phyloP scores from a whole-genome alignment of 176 grass and related monocot species.

The Lolium rigidum region DNA sequence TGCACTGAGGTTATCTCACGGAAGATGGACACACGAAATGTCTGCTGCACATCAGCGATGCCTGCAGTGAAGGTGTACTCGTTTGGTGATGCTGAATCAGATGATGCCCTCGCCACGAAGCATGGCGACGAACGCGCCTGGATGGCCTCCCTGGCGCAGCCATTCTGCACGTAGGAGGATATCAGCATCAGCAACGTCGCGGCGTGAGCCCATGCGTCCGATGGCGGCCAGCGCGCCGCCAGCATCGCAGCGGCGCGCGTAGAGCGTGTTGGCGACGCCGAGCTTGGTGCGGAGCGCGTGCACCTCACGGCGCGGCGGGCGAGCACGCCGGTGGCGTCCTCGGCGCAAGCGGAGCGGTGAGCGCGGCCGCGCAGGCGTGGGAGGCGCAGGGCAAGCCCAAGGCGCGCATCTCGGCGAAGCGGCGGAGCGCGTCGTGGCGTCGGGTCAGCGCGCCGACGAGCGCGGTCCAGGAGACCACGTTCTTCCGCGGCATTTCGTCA shows the following conservation, averaged over 20 bases:
- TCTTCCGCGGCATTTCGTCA: slow-evolving; percentile 59
- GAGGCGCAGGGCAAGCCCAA: background rate
- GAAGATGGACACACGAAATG: slow-evolving; percentile 11
- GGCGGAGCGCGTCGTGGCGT: slow-evolving; percentile 52
- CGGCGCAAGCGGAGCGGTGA: no score
- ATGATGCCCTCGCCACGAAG: slow-evolving; percentile 17
- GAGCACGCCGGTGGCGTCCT: no score
- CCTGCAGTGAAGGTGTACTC: slow-evolving; percentile 65
- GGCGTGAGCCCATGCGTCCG: slow-evolving; percentile 37
- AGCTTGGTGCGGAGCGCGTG: slow-evolving; percentile 57
- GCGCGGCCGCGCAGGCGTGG: no score
- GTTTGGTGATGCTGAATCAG: slow-evolving; percentile 41
- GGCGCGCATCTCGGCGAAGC: slow-evolving; percentile 58
- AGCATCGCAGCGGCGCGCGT: slow-evolving; percentile 42
- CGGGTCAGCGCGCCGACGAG: slow-evolving; percentile 55
- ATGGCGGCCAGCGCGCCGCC: slow-evolving; percentile 32
- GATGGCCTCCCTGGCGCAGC: background rate
- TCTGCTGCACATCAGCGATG: slow-evolving; percentile 40
- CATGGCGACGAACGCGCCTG: slow-evolving; percentile 55
- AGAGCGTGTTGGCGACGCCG: slow-evolving; percentile 61
- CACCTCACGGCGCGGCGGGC: slow-evolving; percentile 53
- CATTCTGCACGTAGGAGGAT: no score
- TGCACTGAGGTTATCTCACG: slow-evolving; percentile 62
- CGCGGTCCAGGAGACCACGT: slow-evolving; percentile 70
- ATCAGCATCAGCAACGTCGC: no score